Conservation (phyloP, 2,329 filamentous ascomycete species). For the Arthrobotrys conoides region DNA sequence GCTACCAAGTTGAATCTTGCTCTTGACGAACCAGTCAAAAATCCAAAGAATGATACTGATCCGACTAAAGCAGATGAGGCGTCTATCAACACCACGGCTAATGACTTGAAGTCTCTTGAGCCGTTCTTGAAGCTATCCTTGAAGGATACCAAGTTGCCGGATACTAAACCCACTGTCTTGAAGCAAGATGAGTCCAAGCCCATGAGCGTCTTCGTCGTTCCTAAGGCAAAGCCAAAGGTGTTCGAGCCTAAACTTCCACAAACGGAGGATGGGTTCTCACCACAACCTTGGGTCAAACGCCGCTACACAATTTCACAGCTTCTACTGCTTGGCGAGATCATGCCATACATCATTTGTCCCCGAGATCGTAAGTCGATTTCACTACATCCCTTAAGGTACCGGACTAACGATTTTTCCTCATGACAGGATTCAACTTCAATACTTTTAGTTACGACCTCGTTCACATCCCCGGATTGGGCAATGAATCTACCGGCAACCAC, state of each 20-base stretch:
- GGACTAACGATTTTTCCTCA: neutral
- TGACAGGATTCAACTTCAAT: conserved; percentile 49
- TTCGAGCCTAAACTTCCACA: conserved; percentile 44
- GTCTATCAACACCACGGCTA: neutral
- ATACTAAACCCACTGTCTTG: neutral
- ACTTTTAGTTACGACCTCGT: conserved; percentile 54
- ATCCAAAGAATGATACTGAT: neutral
- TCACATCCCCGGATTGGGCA: conserved; percentile 54
- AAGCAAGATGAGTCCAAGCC: conserved; percentile 14
- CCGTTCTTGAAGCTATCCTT: conserved; percentile 3
- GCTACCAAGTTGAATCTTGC: conserved; percentile 17
- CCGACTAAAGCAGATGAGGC: neutral
- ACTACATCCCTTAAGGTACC: neutral
- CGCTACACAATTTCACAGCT: conserved; percentile 58
- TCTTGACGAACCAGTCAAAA: conserved; percentile 2
- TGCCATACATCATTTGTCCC: conserved; percentile 53
- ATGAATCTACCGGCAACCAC: conserved; percentile 54
- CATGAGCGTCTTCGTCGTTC: conserved; percentile 17
- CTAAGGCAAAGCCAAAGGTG: conserved; percentile 35
- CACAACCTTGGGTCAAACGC: conserved; percentile 55
- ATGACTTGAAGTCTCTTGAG: neutral
- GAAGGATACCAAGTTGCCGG: conserved; percentile 4
- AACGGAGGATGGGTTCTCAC: conserved; percentile 52
- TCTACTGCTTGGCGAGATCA: conserved; percentile 51
- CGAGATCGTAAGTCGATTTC: conserved; percentile 43